These are phyloP conservation scores for Salix arbutifolia DNA, from an alignment of 345 rosid species.

Conservation along the genomic window DNA sequence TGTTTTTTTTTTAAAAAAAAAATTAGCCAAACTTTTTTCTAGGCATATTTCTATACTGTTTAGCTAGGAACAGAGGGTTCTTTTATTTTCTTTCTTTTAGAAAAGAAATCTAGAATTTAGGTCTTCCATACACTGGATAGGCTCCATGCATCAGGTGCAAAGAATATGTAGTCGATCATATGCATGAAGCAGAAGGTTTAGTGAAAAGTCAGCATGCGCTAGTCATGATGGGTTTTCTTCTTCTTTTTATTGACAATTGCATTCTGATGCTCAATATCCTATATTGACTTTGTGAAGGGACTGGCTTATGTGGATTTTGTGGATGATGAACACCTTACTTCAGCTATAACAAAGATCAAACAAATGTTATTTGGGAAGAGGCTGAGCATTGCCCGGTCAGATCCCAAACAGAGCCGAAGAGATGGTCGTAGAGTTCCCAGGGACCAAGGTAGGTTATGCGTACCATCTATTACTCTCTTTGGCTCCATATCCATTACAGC, in stretches of 20 bases:
- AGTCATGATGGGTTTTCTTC: no score
- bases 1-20: neutral
- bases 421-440: conserved; percentile 31
- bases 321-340: conserved; percentile 67
- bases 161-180: neutral
- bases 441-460: conserved; percentile 21
- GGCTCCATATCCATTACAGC: no score
- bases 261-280: neutral
- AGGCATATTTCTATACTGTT: neutral
- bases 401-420: conserved; percentile 60
- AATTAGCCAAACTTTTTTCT: neutral
- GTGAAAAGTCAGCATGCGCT: neutral
- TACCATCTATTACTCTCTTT: neutral
- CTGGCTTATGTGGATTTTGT: conserved; percentile 86
- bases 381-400: conserved; percentile 70
- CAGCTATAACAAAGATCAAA: conserved; percentile 77
- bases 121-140: neutral
- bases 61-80: neutral
- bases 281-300: conserved; percentile 48
- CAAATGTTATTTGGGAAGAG: conserved; percentile 68
- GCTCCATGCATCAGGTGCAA: neutral
- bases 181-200: neutral
- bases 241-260: no score
- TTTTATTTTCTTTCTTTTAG: neutral
- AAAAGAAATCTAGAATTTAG: neutral